Evolutionary conservation across 1,284 basidiomycete species (phyloP), one percentile per base, ranked within the genome.

Genomic region (Somion occarium): DNA sequence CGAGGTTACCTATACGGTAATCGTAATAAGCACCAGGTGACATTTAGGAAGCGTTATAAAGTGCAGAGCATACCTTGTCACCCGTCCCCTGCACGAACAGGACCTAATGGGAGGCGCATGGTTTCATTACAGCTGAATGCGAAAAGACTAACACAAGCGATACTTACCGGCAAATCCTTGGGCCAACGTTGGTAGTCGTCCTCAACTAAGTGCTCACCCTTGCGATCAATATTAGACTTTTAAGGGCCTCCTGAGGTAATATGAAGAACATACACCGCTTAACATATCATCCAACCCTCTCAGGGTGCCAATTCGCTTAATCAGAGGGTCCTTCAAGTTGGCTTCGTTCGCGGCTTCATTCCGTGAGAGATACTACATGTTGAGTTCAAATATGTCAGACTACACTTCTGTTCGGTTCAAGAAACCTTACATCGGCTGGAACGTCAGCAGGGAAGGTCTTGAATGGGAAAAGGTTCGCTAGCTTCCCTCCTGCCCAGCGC

Each of bases 251-350:
- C 46, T 0, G 19, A 47, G 12, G 44, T 26, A 26, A 38, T 38
- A 30, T 39, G 19, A 23, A 24, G 30, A 5, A 57, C 74, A 42
- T 61, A 82, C 91, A 45, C 84, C 78, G 37, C 72, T 71, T 41
- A 95, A 66, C 83, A 95, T 93, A 57, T 91, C 91, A 46, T 75
- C 70, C 23, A 93, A 58, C 1, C 84, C 82, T 46, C 73, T 76
- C 27, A 91, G 71, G 5, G 83, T 82, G 23, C 83, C 91, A 24
- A 67, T 64, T 20, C 71, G 73, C 57, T 82, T 80, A 54, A 88
- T 73, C 34, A 90, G 70, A 0, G 86, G 84, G 64, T 95, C 92
- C 19, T 77, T 75, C 43, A 74, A 58, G 57, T 80, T 82, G 1
- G 78, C 76, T 47, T 82, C 73, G 54, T 76, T 76, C 23, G 80